Percentiles rank a stretch among this genome's conserved stretches.
Conservation (phyloP, 1,284 basidiomycete species). For the Pseudozyma flocculosa region DNA sequence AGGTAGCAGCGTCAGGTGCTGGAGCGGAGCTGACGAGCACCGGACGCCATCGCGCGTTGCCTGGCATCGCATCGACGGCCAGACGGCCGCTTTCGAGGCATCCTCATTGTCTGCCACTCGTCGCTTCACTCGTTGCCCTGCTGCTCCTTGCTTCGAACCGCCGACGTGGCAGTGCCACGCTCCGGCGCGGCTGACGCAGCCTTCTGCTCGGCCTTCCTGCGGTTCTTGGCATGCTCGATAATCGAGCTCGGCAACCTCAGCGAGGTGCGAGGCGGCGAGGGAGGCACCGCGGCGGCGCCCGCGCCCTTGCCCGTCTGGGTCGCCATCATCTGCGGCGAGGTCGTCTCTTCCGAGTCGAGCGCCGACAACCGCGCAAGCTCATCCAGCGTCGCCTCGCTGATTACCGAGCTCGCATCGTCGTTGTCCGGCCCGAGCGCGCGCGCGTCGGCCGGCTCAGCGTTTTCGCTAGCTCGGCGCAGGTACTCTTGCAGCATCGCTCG, state of each 20-base stretch:
- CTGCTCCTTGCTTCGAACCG: too few species aligned
- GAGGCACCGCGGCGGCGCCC: neutral
- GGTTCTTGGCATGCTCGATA: constrained; percentile 3
- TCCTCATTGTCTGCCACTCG: too few species aligned
- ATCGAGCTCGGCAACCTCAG: constrained; percentile 14
- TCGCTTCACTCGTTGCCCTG: too few species aligned
- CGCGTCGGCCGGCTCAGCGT: constrained; percentile 2
- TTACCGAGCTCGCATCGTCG: constrained; percentile 19
- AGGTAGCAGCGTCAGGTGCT: too few species aligned
- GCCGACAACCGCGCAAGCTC: constrained; percentile 38
- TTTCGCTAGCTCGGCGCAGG: constrained; percentile 9
- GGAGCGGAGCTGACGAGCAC: too few species aligned
- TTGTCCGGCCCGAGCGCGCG: constrained; percentile 5
- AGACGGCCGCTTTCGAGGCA: too few species aligned
- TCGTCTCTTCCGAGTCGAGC: constrained; percentile 15
- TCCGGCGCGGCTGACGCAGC: constrained; percentile 3
- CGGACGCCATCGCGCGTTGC: too few species aligned
- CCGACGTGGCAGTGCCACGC: too few species aligned
- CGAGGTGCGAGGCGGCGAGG: neutral
- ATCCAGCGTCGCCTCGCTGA: constrained; percentile 41
- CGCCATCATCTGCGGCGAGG: neutral
- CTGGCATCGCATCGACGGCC: too few species aligned
- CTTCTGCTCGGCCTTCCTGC: constrained; percentile 12
- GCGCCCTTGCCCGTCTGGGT: neutral
- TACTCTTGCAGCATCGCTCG: constrained; percentile 32